Evolutionary conservation across 768 basidiomycete genomes (phyloP).

Genomic region (Rossbeevera mucosa): DNA sequence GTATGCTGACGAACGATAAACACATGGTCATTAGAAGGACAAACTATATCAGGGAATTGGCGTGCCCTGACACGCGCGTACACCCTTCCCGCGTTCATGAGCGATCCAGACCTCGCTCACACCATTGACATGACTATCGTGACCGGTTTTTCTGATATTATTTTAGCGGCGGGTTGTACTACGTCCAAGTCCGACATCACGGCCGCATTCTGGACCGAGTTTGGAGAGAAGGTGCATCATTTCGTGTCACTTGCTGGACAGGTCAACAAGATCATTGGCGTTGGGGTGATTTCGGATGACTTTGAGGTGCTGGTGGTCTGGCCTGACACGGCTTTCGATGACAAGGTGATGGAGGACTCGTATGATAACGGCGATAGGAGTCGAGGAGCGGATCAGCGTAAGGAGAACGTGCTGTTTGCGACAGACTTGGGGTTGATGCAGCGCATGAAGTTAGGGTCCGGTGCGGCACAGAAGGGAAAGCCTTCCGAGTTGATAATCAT

Average conservation of each 20-base stretch:
- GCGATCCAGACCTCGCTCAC: conserved; percentile 14
- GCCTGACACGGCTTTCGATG: conserved; percentile 14
- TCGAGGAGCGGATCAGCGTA: background rate
- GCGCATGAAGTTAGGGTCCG: conserved; percentile 11
- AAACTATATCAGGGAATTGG: conserved; percentile 41
- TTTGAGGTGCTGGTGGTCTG: conserved; percentile 19
- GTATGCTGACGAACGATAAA: background rate
- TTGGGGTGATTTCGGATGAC: conserved; percentile 24
- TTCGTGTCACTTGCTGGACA: conserved; percentile 43
- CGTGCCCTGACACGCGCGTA: conserved; percentile 34
- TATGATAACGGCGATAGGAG: conserved; percentile 19
- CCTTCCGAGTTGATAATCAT: conserved; percentile 23
- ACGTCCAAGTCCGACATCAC: conserved; percentile 24
- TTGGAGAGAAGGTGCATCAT: conserved; percentile 36
- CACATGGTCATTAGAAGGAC: conserved; percentile 31
- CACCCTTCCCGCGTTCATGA: conserved; percentile 7
- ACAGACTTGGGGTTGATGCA: conserved; percentile 32
- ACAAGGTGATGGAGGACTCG: conserved; percentile 19
- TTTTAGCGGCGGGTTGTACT: conserved; percentile 25
- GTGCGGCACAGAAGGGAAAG: conserved; percentile 7
- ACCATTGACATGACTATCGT: conserved; percentile 8
- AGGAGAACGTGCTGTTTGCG: conserved; percentile 27
- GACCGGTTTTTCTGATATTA: conserved; percentile 24
- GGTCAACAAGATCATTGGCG: conserved; percentile 34
- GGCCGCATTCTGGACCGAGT: conserved; percentile 38